A percentile compares a stretch with the other conserved stretches of the same genome.
These are phyloP conservation scores for Medicago ruthenica DNA, from an alignment of 306 rosid species.

Conservation along the genomic window DNA sequence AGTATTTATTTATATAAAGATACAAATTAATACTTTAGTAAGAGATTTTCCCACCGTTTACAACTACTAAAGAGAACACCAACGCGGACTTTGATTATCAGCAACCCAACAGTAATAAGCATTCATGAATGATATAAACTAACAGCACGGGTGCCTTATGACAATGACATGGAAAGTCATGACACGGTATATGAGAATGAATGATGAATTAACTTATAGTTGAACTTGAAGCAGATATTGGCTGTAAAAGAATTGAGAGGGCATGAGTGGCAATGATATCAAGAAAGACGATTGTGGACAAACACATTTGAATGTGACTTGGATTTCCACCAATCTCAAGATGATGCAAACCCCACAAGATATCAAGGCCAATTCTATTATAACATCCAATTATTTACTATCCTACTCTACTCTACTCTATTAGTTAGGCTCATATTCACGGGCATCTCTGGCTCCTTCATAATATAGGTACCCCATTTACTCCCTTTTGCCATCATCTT, in stretches of 20 bases:
- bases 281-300: constrained; percentile 47
- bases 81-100: not conserved
- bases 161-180: constrained; percentile 37
- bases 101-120: not conserved
- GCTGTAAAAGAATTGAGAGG: not conserved
- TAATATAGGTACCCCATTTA: constrained; percentile 18
- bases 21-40: constrained; percentile 37
- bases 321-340: constrained; percentile 61
- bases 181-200: not conserved
- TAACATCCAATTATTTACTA: constrained; percentile 21
- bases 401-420: not conserved
- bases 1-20: not conserved
- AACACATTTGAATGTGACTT: constrained; percentile 50
- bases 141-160: constrained; percentile 12
- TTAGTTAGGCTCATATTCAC: constrained; percentile 5
- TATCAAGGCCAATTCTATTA: constrained; percentile 41
- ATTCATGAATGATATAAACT: not conserved
- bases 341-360: constrained; percentile 49
- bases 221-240: not conserved
- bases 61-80: not conserved
- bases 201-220: constrained; percentile 24
- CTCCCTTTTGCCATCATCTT: constrained; percentile 25
- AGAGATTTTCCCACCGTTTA: constrained; percentile 3
- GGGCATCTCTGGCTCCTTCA: constrained; percentile 22
- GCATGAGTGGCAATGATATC: constrained; percentile 47